A percentile compares a stretch with the other conserved stretches of the same genome.
Evolutionary conservation across 352 stramenopile species (phyloP).

Genomic region (Thalassiosira hispida): DNA sequence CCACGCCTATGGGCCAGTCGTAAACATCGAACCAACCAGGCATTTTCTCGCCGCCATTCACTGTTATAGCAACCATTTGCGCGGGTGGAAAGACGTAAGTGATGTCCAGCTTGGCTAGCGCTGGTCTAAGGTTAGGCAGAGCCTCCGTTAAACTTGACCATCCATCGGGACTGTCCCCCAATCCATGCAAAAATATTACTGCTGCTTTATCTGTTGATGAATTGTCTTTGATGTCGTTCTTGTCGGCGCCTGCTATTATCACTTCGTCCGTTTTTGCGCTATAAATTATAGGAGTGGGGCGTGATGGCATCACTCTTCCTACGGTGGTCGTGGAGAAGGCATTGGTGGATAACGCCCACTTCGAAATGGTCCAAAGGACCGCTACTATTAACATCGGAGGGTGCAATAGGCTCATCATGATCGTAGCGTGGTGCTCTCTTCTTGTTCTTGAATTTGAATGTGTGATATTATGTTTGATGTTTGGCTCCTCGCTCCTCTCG

Average conservation of each 20-base stretch:
- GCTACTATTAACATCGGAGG: not conserved
- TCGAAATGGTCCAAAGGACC: not conserved
- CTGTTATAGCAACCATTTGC: conserved; percentile 65
- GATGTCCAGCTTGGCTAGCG: conserved; percentile 41
- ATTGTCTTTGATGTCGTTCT: conserved; percentile 2
- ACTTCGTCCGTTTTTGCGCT: conserved; percentile 3
- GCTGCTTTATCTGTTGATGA: conserved; percentile 43
- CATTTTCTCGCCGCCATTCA: conserved; percentile 80
- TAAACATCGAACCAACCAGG: conserved; percentile 82
- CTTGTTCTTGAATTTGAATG: too few species aligned
- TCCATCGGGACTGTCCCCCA: conserved; percentile 59
- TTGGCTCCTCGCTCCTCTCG: too few species aligned
- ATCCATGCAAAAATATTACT: conserved; percentile 62
- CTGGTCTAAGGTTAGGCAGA: conserved; percentile 41
- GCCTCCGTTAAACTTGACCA: conserved; percentile 51
- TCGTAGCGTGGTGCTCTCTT: too few species aligned
- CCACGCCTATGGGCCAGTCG: conserved; percentile 61
- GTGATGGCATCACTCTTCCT: not conserved
- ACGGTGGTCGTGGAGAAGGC: conserved; percentile 7
- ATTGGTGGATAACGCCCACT: not conserved
- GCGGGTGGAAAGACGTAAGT: conserved; percentile 67
- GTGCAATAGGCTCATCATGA: not conserved
- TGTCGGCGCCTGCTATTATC: not conserved
- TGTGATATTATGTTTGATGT: too few species aligned
- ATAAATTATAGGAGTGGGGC: not conserved